Base-by-base conservation (phyloP, 805 yeast species). In the Candida oleophila region DNA sequence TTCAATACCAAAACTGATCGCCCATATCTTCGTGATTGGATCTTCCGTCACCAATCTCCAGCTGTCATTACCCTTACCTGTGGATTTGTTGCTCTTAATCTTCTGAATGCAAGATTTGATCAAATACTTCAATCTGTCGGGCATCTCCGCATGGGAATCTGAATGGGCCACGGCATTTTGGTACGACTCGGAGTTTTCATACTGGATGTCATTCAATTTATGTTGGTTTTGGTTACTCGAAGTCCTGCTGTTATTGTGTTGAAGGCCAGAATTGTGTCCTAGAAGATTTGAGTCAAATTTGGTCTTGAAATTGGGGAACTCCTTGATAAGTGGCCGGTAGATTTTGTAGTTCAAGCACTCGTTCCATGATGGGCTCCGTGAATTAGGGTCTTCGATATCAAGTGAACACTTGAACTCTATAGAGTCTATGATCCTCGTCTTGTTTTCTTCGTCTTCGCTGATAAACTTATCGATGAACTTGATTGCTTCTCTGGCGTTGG, bases 41-140 rank as follows among this genome's bases (percentile, higher is more conserved):
- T 83, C 88, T 58, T 85, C 92, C 3, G 88, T 77, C 4, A 85
- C 71, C 20, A 84, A 61, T 20, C 69, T 66, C 90, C 90, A 85
- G 46, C 66, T 74, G 42, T 73, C 69, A 58, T 35, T 11, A 12
- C 20, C 3, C 4, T 9, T 9, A 20, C 11, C 5, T 7, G 5
- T 25, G 9, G 11, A 11, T 20, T 20, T 37, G 25, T 37, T 19
- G 9, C 7, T 11, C 14, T 42, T 22, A 7, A 18, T 8, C 32
- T 82, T 82, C 49, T 76, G 79, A 30, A 83, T 64, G 55, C 85
- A 80, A 8, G 87, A 75, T 51, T 83, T 73, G 38, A 85, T 68
- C 52, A 85, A 63, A 51, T 71, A 76, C 54, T 72, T 79, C 48
- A 81, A 69, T 49, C 85, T 67, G 4, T 61, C 61, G 2, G 89